Conservation (phyloP, 306 rosid genomes). For the Neltuma alba region DNA sequence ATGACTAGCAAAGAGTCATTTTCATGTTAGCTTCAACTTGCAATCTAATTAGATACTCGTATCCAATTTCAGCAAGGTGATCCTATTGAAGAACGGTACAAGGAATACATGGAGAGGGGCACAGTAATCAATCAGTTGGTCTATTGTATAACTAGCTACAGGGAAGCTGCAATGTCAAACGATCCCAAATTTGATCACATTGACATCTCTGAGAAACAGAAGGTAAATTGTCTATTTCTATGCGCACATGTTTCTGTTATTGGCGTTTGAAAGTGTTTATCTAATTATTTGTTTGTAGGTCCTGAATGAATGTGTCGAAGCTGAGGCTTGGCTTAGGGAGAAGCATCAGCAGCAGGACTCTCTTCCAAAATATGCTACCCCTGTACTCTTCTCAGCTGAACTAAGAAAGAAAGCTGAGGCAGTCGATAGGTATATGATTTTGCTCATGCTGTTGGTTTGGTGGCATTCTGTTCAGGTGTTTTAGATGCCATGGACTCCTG, state of each 20-base stretch:
- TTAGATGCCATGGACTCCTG: background rate
- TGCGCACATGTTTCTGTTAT: background rate
- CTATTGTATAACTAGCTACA: conserved; percentile 67
- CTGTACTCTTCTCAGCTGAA: conserved; percentile 76
- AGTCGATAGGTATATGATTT: conserved; percentile 64
- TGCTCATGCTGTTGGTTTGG: background rate
- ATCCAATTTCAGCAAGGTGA: conserved; percentile 79
- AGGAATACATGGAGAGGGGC: conserved; percentile 70
- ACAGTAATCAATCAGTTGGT: conserved; percentile 55
- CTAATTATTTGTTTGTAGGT: conserved; percentile 50
- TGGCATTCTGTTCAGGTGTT: background rate
- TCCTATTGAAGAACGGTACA: conserved; percentile 82
- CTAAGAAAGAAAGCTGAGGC: conserved; percentile 81
- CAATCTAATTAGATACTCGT: conserved; percentile 8
- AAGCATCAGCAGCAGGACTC: conserved; percentile 71
- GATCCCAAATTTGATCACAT: conserved; percentile 91
- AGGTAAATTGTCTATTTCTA: conserved; percentile 43
- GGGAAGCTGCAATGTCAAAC: conserved; percentile 70
- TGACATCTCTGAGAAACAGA: conserved; percentile 72
- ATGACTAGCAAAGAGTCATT: background rate
- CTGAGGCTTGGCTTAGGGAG: conserved; percentile 91
- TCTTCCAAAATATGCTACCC: conserved; percentile 75
- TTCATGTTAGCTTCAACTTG: conserved; percentile 21
- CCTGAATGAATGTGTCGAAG: conserved; percentile 71
- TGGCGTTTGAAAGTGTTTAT: background rate